Base-by-base conservation (phyloP, 2,329 filamentous ascomycete species). In the Daldinia sp. region DNA sequence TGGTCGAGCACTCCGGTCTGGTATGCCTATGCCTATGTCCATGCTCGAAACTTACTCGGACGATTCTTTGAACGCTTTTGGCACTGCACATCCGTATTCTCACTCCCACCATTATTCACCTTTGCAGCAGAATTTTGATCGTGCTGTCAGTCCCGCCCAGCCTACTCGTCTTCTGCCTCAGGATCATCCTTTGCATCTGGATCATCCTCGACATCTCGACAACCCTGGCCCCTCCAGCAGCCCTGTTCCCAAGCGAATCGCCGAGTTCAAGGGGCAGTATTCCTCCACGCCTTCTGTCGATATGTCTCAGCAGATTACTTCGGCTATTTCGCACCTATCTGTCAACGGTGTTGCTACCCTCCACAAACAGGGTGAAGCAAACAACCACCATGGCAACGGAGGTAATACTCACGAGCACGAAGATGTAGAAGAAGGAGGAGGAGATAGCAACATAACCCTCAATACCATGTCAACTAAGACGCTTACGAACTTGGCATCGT, bases 121-220 rank as follows among this genome's bases (percentile, higher is more conserved):
- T 23, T 78, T 88, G 30, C 85, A 86, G 74, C 85, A 88, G 70
- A 87, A 87, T 71, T 82, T 82, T 72, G 84, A 87, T 65, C 83
- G 85, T 60, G 85, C 85, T 26, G 72, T 84, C 51, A 86, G 81
- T 60, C 66, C 66, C 20, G 0, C 13, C 53, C 20, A 37, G 20
- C 6, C 35, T 30, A 30, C 18, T 30, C 53, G 37, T 28, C 7
- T 28, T 18, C 53, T 30, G 10, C 15, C 37, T 42, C 35, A 7
- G 13, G 33, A 26, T 56, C 35, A 6, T 9, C 7, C 6, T 56
- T 15, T 28, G 3, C 53, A 56, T n/a, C 35, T 18, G 26, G 33
- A 55, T 35, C 35, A 56, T 42, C 18, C 53, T 3, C 33, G 12
- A 20, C 20, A 42, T 15, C 20, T n/a, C 26, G 13, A 37, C 12